phyloP scores from a whole-genome alignment of 2,329 filamentous ascomycete species.

The Phyllosticta paracitricarpa region DNA sequence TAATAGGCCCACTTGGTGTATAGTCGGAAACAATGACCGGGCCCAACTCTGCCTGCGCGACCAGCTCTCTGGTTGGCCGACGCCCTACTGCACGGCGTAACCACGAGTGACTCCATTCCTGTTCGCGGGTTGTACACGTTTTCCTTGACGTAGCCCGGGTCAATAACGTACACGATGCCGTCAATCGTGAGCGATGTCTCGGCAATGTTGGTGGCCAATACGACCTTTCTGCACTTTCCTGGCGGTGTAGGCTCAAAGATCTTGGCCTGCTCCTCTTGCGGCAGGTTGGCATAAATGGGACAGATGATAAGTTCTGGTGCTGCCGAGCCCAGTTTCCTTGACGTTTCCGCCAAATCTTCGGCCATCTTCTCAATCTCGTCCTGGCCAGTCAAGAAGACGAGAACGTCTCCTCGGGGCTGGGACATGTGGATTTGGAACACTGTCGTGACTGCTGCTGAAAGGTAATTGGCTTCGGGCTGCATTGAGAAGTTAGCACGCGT shows the following conservation, averaged over 20 bases:
- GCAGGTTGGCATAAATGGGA: slow-evolving; percentile 89
- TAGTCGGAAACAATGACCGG: slow-evolving; percentile 85
- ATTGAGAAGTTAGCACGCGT: neutral
- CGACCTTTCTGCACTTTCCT: slow-evolving; percentile 69
- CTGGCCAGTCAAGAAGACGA: slow-evolving; percentile 91
- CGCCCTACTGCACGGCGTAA: slow-evolving; percentile 83
- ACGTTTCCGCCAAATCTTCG: slow-evolving; percentile 73
- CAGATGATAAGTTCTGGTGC: slow-evolving; percentile 81
- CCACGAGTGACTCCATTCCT: slow-evolving; percentile 84
- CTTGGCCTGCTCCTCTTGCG: slow-evolving; percentile 79
- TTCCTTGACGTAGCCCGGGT: slow-evolving; percentile 91
- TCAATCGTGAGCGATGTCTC: slow-evolving; percentile 95
- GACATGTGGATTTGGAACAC: slow-evolving; percentile 92
- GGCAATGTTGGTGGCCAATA: slow-evolving; percentile 92
- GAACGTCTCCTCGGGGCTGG: slow-evolving; percentile 71
- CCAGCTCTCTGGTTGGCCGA: slow-evolving; percentile 89
- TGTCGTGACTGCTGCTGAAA: slow-evolving; percentile 83
- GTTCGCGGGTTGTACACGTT: slow-evolving; percentile 87
- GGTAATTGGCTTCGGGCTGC: slow-evolving; percentile 86
- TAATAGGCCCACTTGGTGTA: slow-evolving; percentile 93
- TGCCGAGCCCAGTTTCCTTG: slow-evolving; percentile 73
- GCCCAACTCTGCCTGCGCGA: slow-evolving; percentile 81
- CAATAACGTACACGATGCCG: slow-evolving; percentile 91
- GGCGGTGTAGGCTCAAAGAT: slow-evolving; percentile 91
- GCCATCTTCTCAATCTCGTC: slow-evolving; percentile 91